Evolutionary conservation across 805 yeast species (phyloP).

Genomic region (Pichia thaimueangensis): DNA sequence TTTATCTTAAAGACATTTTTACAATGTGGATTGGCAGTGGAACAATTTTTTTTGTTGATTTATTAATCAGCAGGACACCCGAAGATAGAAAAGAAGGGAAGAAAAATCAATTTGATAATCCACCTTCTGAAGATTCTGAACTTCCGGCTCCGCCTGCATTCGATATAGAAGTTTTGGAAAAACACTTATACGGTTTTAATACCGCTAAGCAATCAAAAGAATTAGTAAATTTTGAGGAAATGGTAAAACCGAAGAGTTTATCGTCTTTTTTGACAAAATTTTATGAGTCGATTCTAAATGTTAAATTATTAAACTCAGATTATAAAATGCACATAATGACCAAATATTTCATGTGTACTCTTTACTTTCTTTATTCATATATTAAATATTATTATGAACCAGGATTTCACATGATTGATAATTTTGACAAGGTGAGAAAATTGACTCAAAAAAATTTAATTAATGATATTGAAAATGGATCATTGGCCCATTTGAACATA

Average conservation of each 20-base stretch:
- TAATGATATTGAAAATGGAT: conserved; percentile 3
- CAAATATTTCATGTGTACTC: conserved; percentile 2
- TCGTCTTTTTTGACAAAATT: conserved; percentile 2
- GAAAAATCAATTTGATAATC: background rate
- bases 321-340: conserved; percentile 9
- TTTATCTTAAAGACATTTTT: conserved; percentile 8
- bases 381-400: background rate
- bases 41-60: conserved; percentile 3
- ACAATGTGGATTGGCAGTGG: conserved; percentile 7
- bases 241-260: background rate
- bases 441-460: conserved; percentile 1
- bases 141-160: background rate
- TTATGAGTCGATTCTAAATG: conserved; percentile 4
- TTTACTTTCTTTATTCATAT: conserved; percentile 8
- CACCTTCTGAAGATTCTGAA: background rate
- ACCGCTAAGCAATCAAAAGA: background rate
- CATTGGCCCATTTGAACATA: conserved; percentile 2
- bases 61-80: background rate
- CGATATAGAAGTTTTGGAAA: background rate
- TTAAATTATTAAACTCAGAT: conserved; percentile 3
- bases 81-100: background rate
- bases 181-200: background rate
- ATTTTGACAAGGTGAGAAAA: conserved; percentile 1
- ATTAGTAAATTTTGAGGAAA: background rate
- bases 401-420: background rate